phyloP scores from a whole-genome alignment of 2,329 filamentous ascomycete species.

The Fusarium bulbicola region DNA sequence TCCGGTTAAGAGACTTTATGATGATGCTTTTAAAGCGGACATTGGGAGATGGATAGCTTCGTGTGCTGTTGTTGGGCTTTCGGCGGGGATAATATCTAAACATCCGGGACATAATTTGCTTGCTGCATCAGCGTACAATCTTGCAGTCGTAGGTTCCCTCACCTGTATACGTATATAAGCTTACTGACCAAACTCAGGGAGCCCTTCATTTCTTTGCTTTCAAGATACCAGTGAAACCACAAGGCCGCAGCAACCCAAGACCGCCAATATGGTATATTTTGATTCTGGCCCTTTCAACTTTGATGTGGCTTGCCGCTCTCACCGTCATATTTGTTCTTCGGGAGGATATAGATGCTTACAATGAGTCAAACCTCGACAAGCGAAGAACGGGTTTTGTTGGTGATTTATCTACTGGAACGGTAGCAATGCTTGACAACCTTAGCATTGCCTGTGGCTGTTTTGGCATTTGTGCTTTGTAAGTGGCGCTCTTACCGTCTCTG shows the following conservation, averaged over 20 bases:
- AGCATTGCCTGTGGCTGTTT: slow-evolving; percentile 28
- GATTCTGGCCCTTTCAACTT: slow-evolving; percentile 9
- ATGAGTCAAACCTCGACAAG: slow-evolving; percentile 3
- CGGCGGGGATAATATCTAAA: slow-evolving; percentile 31
- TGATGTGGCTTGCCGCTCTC: slow-evolving; percentile 17
- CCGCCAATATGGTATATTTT: slow-evolving; percentile 20
- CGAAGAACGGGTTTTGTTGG: background rate
- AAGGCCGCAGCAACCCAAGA: background rate
- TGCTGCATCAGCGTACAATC: slow-evolving; percentile 19
- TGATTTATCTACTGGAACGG: slow-evolving; percentile 1
- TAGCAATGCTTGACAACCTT: slow-evolving; percentile 23
- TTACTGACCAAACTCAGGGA: slow-evolving; percentile 1
- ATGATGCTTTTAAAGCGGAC: slow-evolving; percentile 28
- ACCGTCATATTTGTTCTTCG: slow-evolving; percentile 13
- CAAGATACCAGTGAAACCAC: slow-evolving; percentile 9
- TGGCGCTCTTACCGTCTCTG: fast-evolving
- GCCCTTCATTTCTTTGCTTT: slow-evolving; percentile 13
- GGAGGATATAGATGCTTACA: background rate
- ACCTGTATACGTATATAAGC: too few species aligned
- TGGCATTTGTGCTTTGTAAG: slow-evolving; percentile 27
- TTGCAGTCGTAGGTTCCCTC: slow-evolving; percentile 8
- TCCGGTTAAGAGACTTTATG: slow-evolving; percentile 21
- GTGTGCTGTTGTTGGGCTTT: slow-evolving; percentile 17
- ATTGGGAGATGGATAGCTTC: slow-evolving; percentile 25
- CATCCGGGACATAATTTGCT: slow-evolving; percentile 5